phyloP scores from a whole-genome alignment of 129 eudicot species.

The Chrysanthemum lavandulifolium region DNA sequence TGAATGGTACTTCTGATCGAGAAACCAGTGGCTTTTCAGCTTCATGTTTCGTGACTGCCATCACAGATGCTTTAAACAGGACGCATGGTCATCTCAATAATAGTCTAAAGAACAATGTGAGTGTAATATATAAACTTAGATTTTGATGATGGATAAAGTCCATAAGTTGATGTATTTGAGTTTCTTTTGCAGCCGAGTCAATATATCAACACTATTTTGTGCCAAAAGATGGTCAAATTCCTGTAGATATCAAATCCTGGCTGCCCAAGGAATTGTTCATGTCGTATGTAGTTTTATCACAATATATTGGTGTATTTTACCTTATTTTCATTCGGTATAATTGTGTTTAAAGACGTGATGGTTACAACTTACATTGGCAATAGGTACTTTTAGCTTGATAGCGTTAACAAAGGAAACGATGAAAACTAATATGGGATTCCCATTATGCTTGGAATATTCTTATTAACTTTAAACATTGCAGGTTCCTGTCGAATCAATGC shows the following conservation, averaged over 20 bases:
- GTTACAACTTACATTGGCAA: too few relatives aligned
- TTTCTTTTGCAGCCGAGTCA: slow-evolving; percentile 60
- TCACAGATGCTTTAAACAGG: slow-evolving; percentile 88
- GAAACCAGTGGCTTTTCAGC: slow-evolving; percentile 87
- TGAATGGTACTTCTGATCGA: slow-evolving; percentile 84
- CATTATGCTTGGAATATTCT: background rate
- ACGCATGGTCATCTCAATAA: slow-evolving; percentile 70
- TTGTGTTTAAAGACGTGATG: background rate
- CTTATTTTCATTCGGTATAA: background rate
- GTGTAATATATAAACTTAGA: slow-evolving; percentile 21
- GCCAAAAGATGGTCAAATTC: slow-evolving; percentile 79
- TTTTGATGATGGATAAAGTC: background rate
- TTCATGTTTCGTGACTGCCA: slow-evolving; percentile 83
- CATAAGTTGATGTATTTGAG: slow-evolving; percentile 6
- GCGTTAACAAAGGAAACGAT: too few relatives aligned
- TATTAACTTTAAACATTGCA: slow-evolving; percentile 26
- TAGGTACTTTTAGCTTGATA: too few relatives aligned
- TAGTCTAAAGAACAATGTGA: slow-evolving; percentile 64
- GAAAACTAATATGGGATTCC: too few relatives aligned
- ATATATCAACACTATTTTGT: slow-evolving; percentile 82
- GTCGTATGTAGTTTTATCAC: slow-evolving; percentile 53
- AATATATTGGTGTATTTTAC: background rate
- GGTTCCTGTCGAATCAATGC: slow-evolving; percentile 69
- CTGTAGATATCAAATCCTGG: slow-evolving; percentile 57
- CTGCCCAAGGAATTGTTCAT: slow-evolving; percentile 64